These are phyloP conservation scores for Cercospora nicotianae DNA, from an alignment of 2,329 filamentous ascomycete species.

Conservation along the genomic window DNA sequence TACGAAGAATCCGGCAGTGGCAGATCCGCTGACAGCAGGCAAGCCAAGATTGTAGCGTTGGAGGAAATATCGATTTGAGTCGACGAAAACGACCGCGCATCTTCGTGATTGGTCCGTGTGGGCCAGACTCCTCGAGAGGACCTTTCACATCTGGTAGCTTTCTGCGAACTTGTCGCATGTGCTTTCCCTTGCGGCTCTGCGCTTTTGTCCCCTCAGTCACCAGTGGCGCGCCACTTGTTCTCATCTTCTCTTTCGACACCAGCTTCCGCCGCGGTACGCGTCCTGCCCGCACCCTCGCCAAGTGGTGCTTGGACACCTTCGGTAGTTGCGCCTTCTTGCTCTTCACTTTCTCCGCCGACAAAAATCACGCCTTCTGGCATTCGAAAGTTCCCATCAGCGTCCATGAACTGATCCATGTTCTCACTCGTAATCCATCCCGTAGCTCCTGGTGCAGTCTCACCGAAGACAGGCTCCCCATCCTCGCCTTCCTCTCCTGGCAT, in stretches of 20 bases:
- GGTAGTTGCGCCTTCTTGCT: conserved; percentile 31
- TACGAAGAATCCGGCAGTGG: conserved; percentile 23
- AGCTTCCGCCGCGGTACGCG: conserved; percentile 48
- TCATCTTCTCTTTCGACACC: conserved; percentile 39
- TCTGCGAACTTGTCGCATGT: neutral
- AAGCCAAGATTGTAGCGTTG: conserved; percentile 21
- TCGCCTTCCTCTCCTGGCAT: conserved; percentile 52
- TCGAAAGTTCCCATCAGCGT: conserved; percentile 77
- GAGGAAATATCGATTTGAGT: neutral
- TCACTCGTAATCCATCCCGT: conserved; percentile 88
- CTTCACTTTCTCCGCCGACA: conserved; percentile 55
- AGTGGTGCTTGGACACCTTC: conserved; percentile 31
- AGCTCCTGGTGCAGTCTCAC: conserved; percentile 67
- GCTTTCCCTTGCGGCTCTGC: neutral
- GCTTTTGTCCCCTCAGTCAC: conserved; percentile 27
- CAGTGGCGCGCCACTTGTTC: conserved; percentile 56
- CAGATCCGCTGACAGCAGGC: conserved; percentile 21
- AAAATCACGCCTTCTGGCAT: conserved; percentile 66
- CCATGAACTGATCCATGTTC: conserved; percentile 82
- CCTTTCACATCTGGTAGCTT: neutral
- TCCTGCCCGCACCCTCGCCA: conserved; percentile 36
- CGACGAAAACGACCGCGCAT: neutral
- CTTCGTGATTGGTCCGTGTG: neutral
- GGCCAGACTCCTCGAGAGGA: no score
- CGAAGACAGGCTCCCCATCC: conserved; percentile 45